Conservation (phyloP, 106 monocot species). For the Alisma plantagoaquatica region DNA sequence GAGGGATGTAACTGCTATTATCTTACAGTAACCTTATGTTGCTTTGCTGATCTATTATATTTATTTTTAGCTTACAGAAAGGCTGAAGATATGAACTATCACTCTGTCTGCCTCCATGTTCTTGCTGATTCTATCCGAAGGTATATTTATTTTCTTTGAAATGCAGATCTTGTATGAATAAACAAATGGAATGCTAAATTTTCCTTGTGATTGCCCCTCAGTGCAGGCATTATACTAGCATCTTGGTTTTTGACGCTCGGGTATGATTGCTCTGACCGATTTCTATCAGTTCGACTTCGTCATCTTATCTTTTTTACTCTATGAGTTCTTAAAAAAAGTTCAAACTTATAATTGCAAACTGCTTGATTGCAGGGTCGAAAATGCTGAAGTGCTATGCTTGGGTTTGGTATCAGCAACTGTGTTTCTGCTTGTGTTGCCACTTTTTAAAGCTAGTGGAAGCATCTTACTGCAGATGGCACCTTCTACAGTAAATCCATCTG, state of each 20-base stretch:
- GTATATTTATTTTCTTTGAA: too few species aligned
- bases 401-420: constrained; percentile 81
- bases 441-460: constrained; percentile 64
- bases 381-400: constrained; percentile 87
- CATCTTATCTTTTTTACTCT: too few species aligned
- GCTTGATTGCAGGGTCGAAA: constrained; percentile 57
- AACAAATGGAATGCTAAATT: too few species aligned
- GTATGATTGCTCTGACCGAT: constrained; percentile 44
- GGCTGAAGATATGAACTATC: constrained; percentile 98
- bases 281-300: too few species aligned
- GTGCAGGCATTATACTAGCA: constrained; percentile 97
- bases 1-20: too few species aligned
- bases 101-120: constrained; percentile 91
- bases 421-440: constrained; percentile 70
- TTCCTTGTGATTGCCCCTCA: constrained; percentile 16
- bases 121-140: constrained; percentile 96
- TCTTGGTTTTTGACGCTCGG: constrained; percentile 95
- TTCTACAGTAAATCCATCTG: constrained; percentile 50
- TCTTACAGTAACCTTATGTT: too few species aligned
- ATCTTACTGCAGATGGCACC: constrained; percentile 89
- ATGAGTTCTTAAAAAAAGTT: too few species aligned
- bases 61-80: constrained; percentile 70
- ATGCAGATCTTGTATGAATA: too few species aligned
- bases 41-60: too few species aligned
- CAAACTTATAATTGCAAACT: too few species aligned